Base-by-base conservation (phyloP, 805 yeast genomes). In the Saturnispora halmiae region DNA sequence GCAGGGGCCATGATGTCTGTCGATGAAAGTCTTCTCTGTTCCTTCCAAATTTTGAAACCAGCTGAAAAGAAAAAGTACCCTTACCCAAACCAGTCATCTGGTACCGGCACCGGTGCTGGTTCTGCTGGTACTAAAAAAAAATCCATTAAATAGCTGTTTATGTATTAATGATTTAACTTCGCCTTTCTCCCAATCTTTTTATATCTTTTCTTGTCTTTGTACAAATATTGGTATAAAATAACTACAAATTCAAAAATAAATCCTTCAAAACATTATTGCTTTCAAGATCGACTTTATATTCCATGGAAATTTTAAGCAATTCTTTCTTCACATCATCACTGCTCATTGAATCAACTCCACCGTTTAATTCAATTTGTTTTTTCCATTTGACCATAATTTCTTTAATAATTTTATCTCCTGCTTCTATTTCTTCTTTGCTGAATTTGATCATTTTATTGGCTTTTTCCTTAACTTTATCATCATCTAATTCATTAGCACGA, bases 1-100 rank as follows among this genome's bases (percentile, higher is more conserved):
- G 96, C 97, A 2, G 98, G 97, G 58, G 98, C 98, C 31, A 92
- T 92, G 97, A 90, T 90, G 98, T 79, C 94, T 56, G 97, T 90
- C 43, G 97, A 92, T 64, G 97, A 92, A 67, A 80, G 90, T 63
- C 74, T 90, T 57, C 72, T 90, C 55, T 90, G 98, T 70, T 88
- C 96, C 14, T 90, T 90, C 78, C 92, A 83, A 65, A 92, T 90
- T 56, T 76, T 90, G 63, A 92, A 92, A 66, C 98, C 98, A 24
- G 96, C 98, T 39, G 97, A 92, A 63, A 90, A 90, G 75, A 86
- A 86, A 66, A 82, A 82, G 63, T 78, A 73, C 48, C 54, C 41
- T 10, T 40, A 40, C 15, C 42, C 37, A 19, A 30, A 35, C 28
- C 34, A 24, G 39, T 16, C 26, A 7, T 22, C 26, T 22, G 6